Percentiles rank a stretch among this genome's conserved stretches.
Conservation (phyloP, 106 monocot genomes). For the Gastrodia elata region DNA sequence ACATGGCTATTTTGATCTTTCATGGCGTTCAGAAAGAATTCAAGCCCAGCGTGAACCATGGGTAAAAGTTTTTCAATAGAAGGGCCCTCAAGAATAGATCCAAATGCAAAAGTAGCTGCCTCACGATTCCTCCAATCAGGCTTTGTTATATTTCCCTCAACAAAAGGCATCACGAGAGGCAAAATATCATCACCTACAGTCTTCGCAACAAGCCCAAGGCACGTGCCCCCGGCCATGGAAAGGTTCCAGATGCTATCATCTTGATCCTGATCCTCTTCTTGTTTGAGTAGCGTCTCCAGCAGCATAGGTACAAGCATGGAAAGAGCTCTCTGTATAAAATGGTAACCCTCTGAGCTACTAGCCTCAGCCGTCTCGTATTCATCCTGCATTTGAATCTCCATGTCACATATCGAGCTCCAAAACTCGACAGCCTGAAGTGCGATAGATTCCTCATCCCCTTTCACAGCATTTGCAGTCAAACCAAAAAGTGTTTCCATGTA, state of each 20-base stretch:
- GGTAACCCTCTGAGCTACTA: constrained; percentile 7
- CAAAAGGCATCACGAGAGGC: constrained; percentile 24
- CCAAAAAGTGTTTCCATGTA: constrained; percentile 19
- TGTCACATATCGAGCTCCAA: constrained; percentile 28
- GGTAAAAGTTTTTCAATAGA: constrained; percentile 17
- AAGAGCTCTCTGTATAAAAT: constrained; percentile 19
- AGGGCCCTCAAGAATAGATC: constrained; percentile 26
- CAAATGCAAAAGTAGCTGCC: constrained; percentile 25
- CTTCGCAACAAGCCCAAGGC: constrained; percentile 17
- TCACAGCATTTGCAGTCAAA: constrained; percentile 23
- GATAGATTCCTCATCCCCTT: constrained; percentile 19
- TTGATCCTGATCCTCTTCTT: constrained; percentile 27
- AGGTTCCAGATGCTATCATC: constrained; percentile 22
- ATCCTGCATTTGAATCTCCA: constrained; percentile 25
- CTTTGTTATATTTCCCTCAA: constrained; percentile 16
- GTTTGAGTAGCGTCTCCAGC: constrained; percentile 20
- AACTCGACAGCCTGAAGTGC: constrained; percentile 26
- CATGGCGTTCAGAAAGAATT: constrained; percentile 21
- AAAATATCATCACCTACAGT: constrained; percentile 20
- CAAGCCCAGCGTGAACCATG: constrained; percentile 16
- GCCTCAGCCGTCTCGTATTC: constrained; percentile 4
- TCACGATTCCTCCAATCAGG: constrained; percentile 21
- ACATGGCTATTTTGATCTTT: constrained; percentile 22
- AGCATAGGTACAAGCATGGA: constrained; percentile 18
- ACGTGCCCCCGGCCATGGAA: constrained; percentile 26